These are phyloP conservation scores for Colletotrichum neosansevieriae DNA, from an alignment of 2,329 filamentous ascomycete genomes.

Conservation along the genomic window DNA sequence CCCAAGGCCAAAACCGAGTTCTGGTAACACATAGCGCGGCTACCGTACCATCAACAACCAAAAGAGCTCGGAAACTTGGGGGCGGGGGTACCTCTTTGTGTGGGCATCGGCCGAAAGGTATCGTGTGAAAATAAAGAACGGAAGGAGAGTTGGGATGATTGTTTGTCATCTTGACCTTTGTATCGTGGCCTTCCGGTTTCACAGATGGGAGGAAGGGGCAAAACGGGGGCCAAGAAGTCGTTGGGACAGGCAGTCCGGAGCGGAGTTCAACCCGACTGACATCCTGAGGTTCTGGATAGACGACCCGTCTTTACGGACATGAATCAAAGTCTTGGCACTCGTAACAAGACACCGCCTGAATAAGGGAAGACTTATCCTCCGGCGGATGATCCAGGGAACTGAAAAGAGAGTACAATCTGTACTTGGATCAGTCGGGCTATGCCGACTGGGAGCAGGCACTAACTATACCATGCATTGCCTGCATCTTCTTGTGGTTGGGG, in stretches of 20 bases:
- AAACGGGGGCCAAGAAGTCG: slow-evolving; percentile 28
- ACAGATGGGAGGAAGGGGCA: slow-evolving; percentile 23
- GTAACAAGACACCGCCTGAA: slow-evolving; percentile 10
- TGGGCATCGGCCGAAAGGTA: slow-evolving; percentile 8
- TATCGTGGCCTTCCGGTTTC: slow-evolving; percentile 23
- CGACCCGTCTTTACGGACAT: slow-evolving; percentile 5
- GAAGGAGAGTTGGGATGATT: slow-evolving; percentile 3
- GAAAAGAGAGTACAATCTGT: slow-evolving; percentile 9
- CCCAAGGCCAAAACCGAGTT: not conserved
- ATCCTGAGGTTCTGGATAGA: slow-evolving; percentile 10
- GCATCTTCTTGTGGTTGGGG: not conserved
- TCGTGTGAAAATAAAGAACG: slow-evolving; percentile 8
- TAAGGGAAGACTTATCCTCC: slow-evolving; percentile 11
- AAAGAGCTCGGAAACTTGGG: slow-evolving; percentile 25
- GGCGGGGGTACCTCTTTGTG: slow-evolving; percentile 23
- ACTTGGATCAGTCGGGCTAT: slow-evolving; percentile 15
- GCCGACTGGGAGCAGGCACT: slow-evolving; percentile 16
- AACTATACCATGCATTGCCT: slow-evolving; percentile 17
- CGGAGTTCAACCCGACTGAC: slow-evolving; percentile 16
- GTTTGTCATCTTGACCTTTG: slow-evolving; percentile 30
- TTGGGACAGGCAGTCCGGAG: slow-evolving; percentile 12
- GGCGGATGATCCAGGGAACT: slow-evolving; percentile 6
- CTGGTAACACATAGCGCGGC: slow-evolving; percentile 14
- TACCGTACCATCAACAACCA: slow-evolving; percentile 9
- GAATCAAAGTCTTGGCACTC: slow-evolving; percentile 22